phyloP scores from a whole-genome alignment of 352 stramenopile species.

The Globisporangium spiculum region DNA sequence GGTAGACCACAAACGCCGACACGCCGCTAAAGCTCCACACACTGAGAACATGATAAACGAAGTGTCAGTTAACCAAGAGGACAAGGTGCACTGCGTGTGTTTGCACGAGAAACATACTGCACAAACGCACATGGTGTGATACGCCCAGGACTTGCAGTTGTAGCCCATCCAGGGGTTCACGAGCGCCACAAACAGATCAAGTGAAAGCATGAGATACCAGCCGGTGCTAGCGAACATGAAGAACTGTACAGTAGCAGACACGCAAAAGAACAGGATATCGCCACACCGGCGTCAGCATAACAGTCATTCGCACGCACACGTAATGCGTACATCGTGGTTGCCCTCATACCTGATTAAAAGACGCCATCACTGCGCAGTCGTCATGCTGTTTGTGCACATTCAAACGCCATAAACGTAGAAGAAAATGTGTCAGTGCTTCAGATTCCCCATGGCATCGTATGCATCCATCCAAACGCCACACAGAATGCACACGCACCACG shows the following conservation, averaged over 20 bases:
- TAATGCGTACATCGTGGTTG: not conserved
- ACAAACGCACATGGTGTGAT: slow-evolving; percentile 67
- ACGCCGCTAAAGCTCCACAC: slow-evolving; percentile 73
- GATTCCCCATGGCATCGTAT: not conserved
- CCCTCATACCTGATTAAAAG: slow-evolving; percentile 58
- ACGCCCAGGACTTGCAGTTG: slow-evolving; percentile 80
- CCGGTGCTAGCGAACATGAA: slow-evolving; percentile 61
- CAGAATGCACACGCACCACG: slow-evolving; percentile 23
- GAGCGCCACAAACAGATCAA: slow-evolving; percentile 81
- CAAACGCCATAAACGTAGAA: not conserved
- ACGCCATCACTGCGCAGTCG: slow-evolving; percentile 53
- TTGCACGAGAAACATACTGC: not conserved
- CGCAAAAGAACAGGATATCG: not conserved
- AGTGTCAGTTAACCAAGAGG: not conserved
- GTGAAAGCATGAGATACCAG: slow-evolving; percentile 84
- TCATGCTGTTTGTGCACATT: slow-evolving; percentile 11
- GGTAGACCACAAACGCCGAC: slow-evolving; percentile 57
- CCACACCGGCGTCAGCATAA: too few species aligned
- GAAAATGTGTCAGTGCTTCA: not conserved
- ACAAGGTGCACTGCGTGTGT: not conserved
- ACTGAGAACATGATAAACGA: slow-evolving; percentile 21
- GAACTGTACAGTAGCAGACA: slow-evolving; percentile 35
- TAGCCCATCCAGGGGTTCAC: slow-evolving; percentile 89
- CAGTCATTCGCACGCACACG: not conserved
- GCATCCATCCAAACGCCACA: not conserved